Conservation (phyloP, 2,329 filamentous ascomycete species). For the Teratosphaeria gauchensis region DNA sequence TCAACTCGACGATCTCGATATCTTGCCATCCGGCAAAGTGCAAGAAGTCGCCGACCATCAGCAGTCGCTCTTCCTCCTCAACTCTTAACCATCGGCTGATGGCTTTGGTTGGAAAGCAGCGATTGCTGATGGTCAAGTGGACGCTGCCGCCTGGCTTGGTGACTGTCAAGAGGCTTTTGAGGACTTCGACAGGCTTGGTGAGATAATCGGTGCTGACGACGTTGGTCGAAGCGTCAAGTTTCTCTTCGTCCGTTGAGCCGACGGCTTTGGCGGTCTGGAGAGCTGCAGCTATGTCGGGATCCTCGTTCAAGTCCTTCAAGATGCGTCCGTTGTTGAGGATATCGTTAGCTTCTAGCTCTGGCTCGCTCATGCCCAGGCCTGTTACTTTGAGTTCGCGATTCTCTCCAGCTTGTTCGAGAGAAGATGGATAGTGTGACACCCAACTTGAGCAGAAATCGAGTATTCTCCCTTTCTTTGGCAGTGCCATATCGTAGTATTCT, state of each 20-base stretch:
- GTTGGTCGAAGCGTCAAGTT: slow-evolving; percentile 40
- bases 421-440: slow-evolving; percentile 37
- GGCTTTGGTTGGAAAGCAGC: slow-evolving; percentile 46
- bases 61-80: slow-evolving; percentile 35
- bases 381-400: slow-evolving; percentile 31
- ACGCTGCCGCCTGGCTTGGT: slow-evolving; percentile 36
- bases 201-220: slow-evolving; percentile 46
- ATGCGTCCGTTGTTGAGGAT: slow-evolving; percentile 25
- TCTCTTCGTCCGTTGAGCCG: neutral
- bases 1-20: slow-evolving; percentile 46
- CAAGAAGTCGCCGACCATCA: slow-evolving; percentile 44
- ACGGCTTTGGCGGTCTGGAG: slow-evolving; percentile 7
- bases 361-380: slow-evolving; percentile 40
- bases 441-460: slow-evolving; percentile 44
- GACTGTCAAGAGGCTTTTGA: slow-evolving; percentile 31
- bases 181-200: slow-evolving; percentile 36
- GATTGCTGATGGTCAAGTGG: slow-evolving; percentile 43
- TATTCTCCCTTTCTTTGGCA: slow-evolving; percentile 34
- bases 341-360: slow-evolving; percentile 36
- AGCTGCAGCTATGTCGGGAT: slow-evolving; percentile 22
- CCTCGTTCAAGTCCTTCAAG: slow-evolving; percentile 38
- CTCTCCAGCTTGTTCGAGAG: slow-evolving; percentile 23
- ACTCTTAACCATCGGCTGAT: slow-evolving; percentile 40
- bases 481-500: slow-evolving; percentile 36
- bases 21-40: slow-evolving; percentile 42